Percentiles rank a stretch among this genome's conserved stretches.
These are phyloP conservation scores for Lactifluus pinguis DNA, from an alignment of 768 basidiomycete species.

Conservation along the genomic window DNA sequence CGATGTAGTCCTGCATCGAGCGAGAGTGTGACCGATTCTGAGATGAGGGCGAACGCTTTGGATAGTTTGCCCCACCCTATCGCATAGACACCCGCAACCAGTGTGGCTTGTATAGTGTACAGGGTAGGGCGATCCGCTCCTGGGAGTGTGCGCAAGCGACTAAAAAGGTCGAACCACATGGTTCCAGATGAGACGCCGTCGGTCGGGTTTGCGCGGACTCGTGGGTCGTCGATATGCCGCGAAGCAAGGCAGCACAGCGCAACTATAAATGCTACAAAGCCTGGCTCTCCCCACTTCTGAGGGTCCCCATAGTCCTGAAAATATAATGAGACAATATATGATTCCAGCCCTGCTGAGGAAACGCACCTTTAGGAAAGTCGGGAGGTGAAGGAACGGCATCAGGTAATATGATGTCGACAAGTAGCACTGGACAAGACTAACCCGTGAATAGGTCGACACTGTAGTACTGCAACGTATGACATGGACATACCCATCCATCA, in stretches of 20 bases:
- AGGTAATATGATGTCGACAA: conserved; percentile 91
- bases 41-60: conserved; percentile 76
- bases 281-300: conserved; percentile 91
- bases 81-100: conserved; percentile 88
- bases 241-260: conserved; percentile 86
- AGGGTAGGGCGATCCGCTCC: conserved; percentile 82
- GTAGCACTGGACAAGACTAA: conserved; percentile 72
- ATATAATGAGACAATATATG: neutral
- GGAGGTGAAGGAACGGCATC: conserved; percentile 87
- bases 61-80: conserved; percentile 85
- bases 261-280: conserved; percentile 92
- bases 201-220: conserved; percentile 71
- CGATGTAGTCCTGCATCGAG: conserved; percentile 87
- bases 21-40: conserved; percentile 80
- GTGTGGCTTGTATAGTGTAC: conserved; percentile 86
- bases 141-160: conserved; percentile 77
- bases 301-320: conserved; percentile 85
- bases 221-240: conserved; percentile 85
- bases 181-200: conserved; percentile 87
- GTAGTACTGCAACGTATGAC: neutral
- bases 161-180: conserved; percentile 87
- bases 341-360: conserved; percentile 26
- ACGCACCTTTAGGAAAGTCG: conserved; percentile 68
- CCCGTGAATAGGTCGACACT: conserved; percentile 13
- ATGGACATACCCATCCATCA: conserved; percentile 78